Conservation (phyloP, 352 stramenopile genomes). For the Pythium rhizo-oryzae region DNA sequence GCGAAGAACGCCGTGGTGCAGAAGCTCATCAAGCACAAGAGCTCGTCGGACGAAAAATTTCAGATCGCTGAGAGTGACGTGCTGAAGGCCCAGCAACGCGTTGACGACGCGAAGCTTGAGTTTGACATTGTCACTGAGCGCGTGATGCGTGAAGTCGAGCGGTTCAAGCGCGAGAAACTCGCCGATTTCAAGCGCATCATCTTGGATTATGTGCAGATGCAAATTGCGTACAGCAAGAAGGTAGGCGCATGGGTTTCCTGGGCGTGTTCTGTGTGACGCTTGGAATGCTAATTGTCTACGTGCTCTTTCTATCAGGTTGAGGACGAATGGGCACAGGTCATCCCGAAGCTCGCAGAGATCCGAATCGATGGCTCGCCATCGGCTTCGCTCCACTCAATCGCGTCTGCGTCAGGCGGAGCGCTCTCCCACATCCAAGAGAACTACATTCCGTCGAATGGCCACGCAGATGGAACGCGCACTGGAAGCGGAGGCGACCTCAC, state of each 20-base stretch:
- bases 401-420: conserved; percentile 30
- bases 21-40: conserved; percentile 71
- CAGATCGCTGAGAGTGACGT: conserved; percentile 86
- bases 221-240: conserved; percentile 97
- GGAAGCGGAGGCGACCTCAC: conserved; percentile 39
- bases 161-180: conserved; percentile 96
- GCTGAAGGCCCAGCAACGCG: conserved; percentile 78
- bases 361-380: conserved; percentile 59
- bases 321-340: conserved; percentile 77
- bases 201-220: conserved; percentile 96
- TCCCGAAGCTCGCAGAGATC: conserved; percentile 75
- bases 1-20: conserved; percentile 61
- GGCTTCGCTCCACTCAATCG: conserved; percentile 42
- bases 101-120: conserved; percentile 91
- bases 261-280: too few relatives aligned
- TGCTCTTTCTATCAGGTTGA: conserved; percentile 46
- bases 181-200: conserved; percentile 96
- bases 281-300: not conserved
- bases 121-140: conserved; percentile 95
- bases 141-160: conserved; percentile 96
- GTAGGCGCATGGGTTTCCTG: too few relatives aligned
- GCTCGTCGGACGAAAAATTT: conserved; percentile 84
- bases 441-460: conserved; percentile 60
- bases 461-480: not conserved
- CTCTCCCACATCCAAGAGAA: conserved; percentile 64